These are phyloP conservation scores for Torrubiella hemipterigena DNA, from an alignment of 2,329 filamentous ascomycete species.

Conservation along the genomic window DNA sequence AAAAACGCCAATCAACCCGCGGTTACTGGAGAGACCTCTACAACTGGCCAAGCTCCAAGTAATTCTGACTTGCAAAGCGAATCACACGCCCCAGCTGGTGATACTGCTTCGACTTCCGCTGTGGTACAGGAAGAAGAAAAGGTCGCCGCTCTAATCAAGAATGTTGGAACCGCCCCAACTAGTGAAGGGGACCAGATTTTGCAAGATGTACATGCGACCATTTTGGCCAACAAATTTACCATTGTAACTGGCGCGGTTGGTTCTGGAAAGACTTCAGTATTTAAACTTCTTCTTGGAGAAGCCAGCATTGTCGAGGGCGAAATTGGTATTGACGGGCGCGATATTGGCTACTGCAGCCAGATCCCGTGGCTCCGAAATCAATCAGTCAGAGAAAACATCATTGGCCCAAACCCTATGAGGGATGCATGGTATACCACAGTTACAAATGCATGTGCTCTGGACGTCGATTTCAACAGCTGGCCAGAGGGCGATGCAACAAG, in stretches of 20 bases:
- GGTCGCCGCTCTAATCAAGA: no score
- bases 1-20: no score
- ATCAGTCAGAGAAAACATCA: conserved; percentile 14
- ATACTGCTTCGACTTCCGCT: no score
- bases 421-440: conserved; percentile 11
- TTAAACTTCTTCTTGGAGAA: conserved; percentile 16
- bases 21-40: no score
- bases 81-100: no score
- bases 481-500: conserved; percentile 14
- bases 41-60: no score
- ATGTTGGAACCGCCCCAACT: no score
- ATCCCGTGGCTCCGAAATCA: conserved; percentile 10
- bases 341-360: conserved; percentile 14
- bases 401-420: conserved; percentile 11
- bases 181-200: no score
- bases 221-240: no score
- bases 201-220: no score
- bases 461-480: conserved; percentile 10
- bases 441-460: conserved; percentile 12
- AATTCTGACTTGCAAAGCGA: no score
- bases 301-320: conserved; percentile 8
- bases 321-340: conserved; percentile 8
- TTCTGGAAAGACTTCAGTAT: conserved; percentile 16
- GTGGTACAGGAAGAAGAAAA: no score
- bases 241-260: conserved; percentile 17